phyloP scores from a whole-genome alignment of 768 basidiomycete species.

The Agrocybe pediades region DNA sequence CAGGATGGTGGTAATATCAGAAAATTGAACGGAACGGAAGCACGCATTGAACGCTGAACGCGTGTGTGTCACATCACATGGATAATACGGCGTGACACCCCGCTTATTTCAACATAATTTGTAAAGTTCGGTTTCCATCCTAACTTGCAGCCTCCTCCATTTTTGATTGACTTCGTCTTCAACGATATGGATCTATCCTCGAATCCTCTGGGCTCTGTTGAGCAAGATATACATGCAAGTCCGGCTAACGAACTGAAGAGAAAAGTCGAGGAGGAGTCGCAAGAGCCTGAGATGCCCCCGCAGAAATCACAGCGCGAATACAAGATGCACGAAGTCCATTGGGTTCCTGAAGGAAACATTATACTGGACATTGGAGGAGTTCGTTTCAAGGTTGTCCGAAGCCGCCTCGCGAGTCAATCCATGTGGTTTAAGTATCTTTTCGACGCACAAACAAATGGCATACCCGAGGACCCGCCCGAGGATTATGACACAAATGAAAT shows the following conservation, averaged over 20 bases:
- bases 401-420: constrained; percentile 23
- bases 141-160: too few relatives aligned
- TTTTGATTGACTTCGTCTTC: too few relatives aligned
- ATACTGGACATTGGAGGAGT: constrained; percentile 22
- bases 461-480: neutral
- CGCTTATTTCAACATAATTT: too few relatives aligned
- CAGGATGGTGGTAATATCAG: neutral
- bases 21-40: too few relatives aligned
- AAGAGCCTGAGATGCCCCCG: neutral
- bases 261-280: neutral
- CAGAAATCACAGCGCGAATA: neutral
- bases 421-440: constrained; percentile 25
- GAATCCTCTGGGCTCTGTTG: too few relatives aligned
- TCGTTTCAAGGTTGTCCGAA: constrained; percentile 23
- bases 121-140: too few relatives aligned
- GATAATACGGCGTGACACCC: too few relatives aligned
- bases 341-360: constrained; percentile 25
- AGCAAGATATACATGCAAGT: too few relatives aligned
- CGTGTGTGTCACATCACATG: too few relatives aligned
- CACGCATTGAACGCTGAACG: too few relatives aligned
- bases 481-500: constrained; percentile 2
- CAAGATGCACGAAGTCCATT: constrained; percentile 20
- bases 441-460: constrained; percentile 5
- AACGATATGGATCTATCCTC: too few relatives aligned
- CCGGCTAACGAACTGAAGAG: too few relatives aligned